Evolutionary conservation across 2,329 filamentous ascomycete species (phyloP).

Genomic region (Pseudocercospora musae): DNA sequence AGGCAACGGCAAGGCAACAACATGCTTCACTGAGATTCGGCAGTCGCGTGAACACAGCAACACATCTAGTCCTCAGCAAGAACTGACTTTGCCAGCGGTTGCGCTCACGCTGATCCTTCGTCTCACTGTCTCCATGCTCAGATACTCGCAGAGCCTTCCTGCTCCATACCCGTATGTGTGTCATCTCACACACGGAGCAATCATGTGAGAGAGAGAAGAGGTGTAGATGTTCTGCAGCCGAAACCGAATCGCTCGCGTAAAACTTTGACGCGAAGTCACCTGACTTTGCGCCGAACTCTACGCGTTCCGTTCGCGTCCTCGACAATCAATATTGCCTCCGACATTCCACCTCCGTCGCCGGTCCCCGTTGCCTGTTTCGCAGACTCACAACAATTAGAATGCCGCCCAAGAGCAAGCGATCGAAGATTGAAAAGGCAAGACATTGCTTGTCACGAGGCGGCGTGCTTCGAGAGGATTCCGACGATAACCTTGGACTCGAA

Average conservation of each 20-base stretch:
- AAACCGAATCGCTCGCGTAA: too few species aligned
- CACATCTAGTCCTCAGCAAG: too few species aligned
- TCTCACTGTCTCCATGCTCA: too few species aligned
- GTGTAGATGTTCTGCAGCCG: neutral
- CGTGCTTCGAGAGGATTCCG: slow-evolving; percentile 72
- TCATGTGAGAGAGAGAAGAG: neutral
- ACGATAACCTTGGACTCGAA: slow-evolving; percentile 69
- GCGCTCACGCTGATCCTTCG: too few species aligned
- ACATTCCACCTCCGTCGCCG: neutral
- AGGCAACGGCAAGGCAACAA: too few species aligned
- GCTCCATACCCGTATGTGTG: neutral
- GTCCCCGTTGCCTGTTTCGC: neutral
- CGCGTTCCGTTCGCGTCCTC: slow-evolving; percentile 5
- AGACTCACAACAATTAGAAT: slow-evolving; percentile 26
- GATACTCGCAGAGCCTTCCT: too few species aligned
- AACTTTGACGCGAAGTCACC: neutral
- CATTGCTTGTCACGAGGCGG: slow-evolving; percentile 57
- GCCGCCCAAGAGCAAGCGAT: slow-evolving; percentile 41
- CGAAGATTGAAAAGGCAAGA: slow-evolving; percentile 47
- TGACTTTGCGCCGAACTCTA: neutral
- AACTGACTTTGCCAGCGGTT: too few species aligned
- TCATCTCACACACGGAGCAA: neutral
- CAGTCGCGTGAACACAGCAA: too few species aligned
- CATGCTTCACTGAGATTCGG: too few species aligned
- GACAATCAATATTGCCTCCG: neutral